Evolutionary conservation across 1,139 yeast genomes (phyloP).

Genomic region (Yamadazyma trypodendri): DNA sequence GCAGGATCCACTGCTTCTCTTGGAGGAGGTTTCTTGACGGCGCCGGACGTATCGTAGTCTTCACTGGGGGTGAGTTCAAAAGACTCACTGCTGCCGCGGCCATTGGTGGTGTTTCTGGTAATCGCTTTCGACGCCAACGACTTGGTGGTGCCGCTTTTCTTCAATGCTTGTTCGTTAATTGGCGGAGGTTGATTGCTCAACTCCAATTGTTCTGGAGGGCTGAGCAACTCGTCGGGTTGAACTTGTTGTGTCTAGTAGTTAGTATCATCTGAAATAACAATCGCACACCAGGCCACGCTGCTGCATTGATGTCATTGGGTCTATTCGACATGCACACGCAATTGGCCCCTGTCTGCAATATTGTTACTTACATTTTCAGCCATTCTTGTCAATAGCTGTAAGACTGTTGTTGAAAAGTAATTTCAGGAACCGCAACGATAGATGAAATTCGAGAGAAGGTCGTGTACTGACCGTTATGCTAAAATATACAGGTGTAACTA

Average conservation of each 20-base stretch:
- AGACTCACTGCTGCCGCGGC: conserved; percentile 9
- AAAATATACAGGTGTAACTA: conserved; percentile 4
- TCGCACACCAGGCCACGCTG: no score
- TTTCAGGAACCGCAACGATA: conserved; percentile 5
- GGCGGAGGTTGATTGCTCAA: conserved; percentile 17
- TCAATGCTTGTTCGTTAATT: conserved; percentile 10
- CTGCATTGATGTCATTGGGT: no score
- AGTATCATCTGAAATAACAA: no score
- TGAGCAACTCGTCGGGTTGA: conserved; percentile 26
- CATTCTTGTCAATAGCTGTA: background rate
- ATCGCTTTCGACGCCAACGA: conserved; percentile 6
- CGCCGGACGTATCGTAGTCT: conserved; percentile 34
- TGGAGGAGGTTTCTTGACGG: conserved; percentile 45
- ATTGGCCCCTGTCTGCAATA: no score
- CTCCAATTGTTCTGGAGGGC: conserved; percentile 24
- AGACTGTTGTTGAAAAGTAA: background rate
- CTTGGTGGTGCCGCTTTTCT: conserved; percentile 9
- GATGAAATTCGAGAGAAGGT: conserved; percentile 1
- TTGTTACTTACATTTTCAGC: conserved; percentile 1
- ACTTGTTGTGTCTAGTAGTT: conserved; percentile 1
- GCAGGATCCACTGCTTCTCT: conserved; percentile 63
- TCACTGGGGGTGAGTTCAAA: conserved; percentile 26
- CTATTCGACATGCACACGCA: no score
- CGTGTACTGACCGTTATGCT: background rate
- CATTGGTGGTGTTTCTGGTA: conserved; percentile 9